Base-by-base conservation (phyloP, 2,329 filamentous ascomycete species). In the Byssochlamys sp. region DNA sequence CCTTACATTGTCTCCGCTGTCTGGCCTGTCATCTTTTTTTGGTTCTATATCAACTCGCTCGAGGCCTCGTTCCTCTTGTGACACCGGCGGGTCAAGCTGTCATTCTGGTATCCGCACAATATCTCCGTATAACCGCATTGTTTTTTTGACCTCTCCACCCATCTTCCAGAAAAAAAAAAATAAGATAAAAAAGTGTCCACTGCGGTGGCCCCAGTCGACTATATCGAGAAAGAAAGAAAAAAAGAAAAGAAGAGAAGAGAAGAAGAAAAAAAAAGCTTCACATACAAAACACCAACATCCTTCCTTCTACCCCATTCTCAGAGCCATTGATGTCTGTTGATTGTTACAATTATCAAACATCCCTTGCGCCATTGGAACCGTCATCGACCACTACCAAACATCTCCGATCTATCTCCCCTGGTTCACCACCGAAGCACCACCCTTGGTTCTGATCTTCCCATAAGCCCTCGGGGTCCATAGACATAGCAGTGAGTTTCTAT, bases 1-100 rank as follows among this genome's bases (percentile, higher is more conserved):
- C 54, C 55, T 62, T 56, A 28, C 55, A 31, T 56, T 55, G 55
- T 58, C 53, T 51, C 31, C 55, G 11, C 26, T 24, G 11, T 51
- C 53, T 50, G 54, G 54, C 14, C 45, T 53, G 31, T 31, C 27
- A 31, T 50, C 55, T 33, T 26, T 53, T 48, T 11, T 57, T 19
- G 33, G 33, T 27, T 53, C 45, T 57, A 49, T 27, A 48, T 28
- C 24, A 26, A 35, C 31, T 9, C 25, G 12, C 14, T 19, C 35
- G n/a, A 19, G 35, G 39, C n/a, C n/a, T 19, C n/a, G n/a, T 45
- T 14, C 19, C 3, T n/a, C 19, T 19, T 45, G 4, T 31, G n/a
- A 19, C 14, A 19, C 19, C 39, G 5, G n/a, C 39, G n/a, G 39
- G 39, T 45, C 39, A 45, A 45, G 19, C 39, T 45, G 7, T 45